phyloP scores from a whole-genome alignment of 176 grass and related monocot species.

The Otatea glauca region DNA sequence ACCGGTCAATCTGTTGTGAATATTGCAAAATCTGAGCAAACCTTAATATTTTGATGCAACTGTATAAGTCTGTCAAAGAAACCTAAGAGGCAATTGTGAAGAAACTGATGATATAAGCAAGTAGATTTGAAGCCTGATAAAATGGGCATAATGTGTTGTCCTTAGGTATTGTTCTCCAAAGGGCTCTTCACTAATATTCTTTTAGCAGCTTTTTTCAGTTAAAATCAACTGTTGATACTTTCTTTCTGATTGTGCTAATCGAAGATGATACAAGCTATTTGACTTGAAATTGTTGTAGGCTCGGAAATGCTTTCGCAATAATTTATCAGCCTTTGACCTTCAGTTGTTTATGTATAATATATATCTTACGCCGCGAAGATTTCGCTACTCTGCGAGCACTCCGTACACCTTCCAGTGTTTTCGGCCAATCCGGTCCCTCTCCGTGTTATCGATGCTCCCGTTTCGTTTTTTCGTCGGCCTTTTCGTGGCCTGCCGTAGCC shows the following conservation, averaged over 20 bases:
- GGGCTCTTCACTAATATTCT: constrained; percentile 13
- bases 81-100: neutral
- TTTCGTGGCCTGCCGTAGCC: no score
- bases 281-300: constrained; percentile 31
- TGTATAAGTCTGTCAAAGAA: neutral
- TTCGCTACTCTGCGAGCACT: no score
- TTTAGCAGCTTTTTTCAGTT: constrained; percentile 14
- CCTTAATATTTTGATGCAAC: constrained; percentile 8
- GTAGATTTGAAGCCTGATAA: constrained; percentile 16
- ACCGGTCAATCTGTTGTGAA: neutral
- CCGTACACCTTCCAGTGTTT: no score
- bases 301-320: constrained; percentile 30
- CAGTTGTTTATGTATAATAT: constrained; percentile 43
- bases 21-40: constrained; percentile 11
- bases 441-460: no score
- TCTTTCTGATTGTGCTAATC: constrained; percentile 44
- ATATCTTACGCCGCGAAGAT: no score
- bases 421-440: no score
- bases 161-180: constrained; percentile 31
- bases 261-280: constrained; percentile 34
- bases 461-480: no score
- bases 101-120: constrained; percentile 34
- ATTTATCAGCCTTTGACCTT: constrained; percentile 36
- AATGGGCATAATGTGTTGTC: constrained; percentile 1
- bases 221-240: constrained; percentile 24